Evolutionary conservation across 768 basidiomycete species (phyloP).

Genomic region (Xerocomus brunneocitrinus): DNA sequence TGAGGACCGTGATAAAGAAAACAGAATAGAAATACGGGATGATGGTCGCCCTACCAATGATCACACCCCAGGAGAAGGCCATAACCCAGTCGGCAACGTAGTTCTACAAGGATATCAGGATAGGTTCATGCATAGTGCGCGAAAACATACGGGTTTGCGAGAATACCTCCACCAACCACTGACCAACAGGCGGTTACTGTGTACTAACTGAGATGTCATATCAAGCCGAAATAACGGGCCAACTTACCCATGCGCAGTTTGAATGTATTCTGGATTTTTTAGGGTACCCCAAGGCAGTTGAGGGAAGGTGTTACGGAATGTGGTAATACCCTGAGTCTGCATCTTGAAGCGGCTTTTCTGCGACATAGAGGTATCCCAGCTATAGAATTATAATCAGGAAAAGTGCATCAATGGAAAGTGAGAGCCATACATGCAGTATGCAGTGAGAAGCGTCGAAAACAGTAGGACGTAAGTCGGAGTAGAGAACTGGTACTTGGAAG

Average conservation of each 20-base stretch:
- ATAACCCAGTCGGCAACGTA: constrained; percentile 92
- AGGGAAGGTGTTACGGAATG: constrained; percentile 89
- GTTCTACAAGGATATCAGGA: constrained; percentile 46
- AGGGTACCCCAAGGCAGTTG: constrained; percentile 80
- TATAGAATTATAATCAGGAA: constrained; percentile 28
- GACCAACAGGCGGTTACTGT: constrained; percentile 82
- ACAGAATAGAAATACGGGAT: constrained; percentile 97
- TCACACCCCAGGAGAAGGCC: constrained; percentile 80
- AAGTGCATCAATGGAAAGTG: not conserved
- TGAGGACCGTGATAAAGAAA: constrained; percentile 91
- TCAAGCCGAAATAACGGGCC: not conserved
- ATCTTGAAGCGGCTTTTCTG: constrained; percentile 98
- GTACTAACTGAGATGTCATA: constrained; percentile 6
- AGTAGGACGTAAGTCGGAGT: constrained; percentile 68
- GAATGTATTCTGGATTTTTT: constrained; percentile 84
- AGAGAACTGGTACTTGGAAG: constrained; percentile 81
- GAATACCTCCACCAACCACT: constrained; percentile 94
- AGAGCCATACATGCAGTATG: constrained; percentile 73
- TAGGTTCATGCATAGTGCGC: not conserved
- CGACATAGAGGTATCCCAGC: constrained; percentile 92
- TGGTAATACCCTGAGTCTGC: constrained; percentile 85
- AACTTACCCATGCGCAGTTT: constrained; percentile 85
- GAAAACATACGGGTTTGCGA: constrained; percentile 77
- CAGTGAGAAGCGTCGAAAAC: constrained; percentile 70
- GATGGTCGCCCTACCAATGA: constrained; percentile 67